Percentiles rank a stretch among this genome's conserved stretches.
Conservation (phyloP, 2,329 filamentous ascomycete genomes). For the Verticillium nonalfalfae region DNA sequence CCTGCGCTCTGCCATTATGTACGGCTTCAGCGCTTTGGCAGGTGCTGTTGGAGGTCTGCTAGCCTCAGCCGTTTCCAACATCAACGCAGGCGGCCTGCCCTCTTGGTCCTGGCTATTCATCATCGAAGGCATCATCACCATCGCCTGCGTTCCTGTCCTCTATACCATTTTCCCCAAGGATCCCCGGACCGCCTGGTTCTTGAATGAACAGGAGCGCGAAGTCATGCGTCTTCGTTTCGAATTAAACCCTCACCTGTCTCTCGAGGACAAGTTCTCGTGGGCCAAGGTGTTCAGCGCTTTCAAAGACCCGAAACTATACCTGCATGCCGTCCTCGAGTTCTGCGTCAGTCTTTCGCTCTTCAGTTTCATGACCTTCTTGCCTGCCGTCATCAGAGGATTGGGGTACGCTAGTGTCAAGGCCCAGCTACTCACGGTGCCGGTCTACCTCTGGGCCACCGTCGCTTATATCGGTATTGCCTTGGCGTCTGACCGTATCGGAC, state of each 20-base stretch:
- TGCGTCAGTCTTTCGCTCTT: conserved; percentile 46
- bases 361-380: conserved; percentile 53
- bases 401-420: conserved; percentile 43
- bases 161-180: conserved; percentile 42
- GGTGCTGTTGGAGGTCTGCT: conserved; percentile 31
- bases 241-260: conserved; percentile 36
- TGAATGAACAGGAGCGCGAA: conserved; percentile 37
- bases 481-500: conserved; percentile 34
- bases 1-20: conserved; percentile 27
- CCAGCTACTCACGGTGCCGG: conserved; percentile 49
- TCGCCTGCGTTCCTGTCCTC: conserved; percentile 32
- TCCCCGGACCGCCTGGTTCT: conserved; percentile 38
- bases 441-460: conserved; percentile 44
- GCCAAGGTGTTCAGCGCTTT: conserved; percentile 39
- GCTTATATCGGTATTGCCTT: conserved; percentile 37
- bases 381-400: conserved; percentile 45
- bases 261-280: conserved; percentile 45
- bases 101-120: conserved; percentile 47
- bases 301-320: conserved; percentile 43
- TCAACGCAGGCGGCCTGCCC: conserved; percentile 38
- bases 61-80: conserved; percentile 41
- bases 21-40: conserved; percentile 43
- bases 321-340: conserved; percentile 43
- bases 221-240: conserved; percentile 42
- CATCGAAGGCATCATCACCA: conserved; percentile 39